Base-by-base conservation (phyloP, 805 yeast species). In the Kazachstania taianensis region DNA sequence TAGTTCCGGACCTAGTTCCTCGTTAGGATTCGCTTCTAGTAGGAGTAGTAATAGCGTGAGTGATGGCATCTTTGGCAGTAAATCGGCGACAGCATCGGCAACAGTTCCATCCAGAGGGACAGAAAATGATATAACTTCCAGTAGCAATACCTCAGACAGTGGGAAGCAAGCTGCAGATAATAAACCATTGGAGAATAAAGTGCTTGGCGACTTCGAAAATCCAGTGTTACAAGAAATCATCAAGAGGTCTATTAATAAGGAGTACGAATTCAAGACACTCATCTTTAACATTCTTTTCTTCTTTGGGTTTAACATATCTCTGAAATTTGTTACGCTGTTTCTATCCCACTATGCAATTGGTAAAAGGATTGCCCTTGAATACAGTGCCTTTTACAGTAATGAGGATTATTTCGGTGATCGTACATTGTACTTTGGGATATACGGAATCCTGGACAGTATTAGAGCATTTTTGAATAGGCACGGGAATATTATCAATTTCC, bases 191-290 rank as follows among this genome's bases (percentile, higher is more conserved):
- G 4, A n/a, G 25, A 9, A 9, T 22, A 15, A 10, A 10, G 15
- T 10, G 9, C 17, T 52, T 14, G 57, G 58, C 6, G 45, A 42
- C 31, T 56, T 44, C 38, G 61, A 56, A 42, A 56, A 48, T 35
- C 60, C 59, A 10, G 45, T 49, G 5, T 34, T 60, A 17, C 30
- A 40, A 5, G 48, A 50, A 30, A 45, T 63, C 19, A 56, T 61
- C 19, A 41, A 49, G 8, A 49, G 67, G 35, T 52, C 64, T 12
- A 57, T 64, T 6, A 67, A 65, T 39, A 67, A 65, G 41, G 72
- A 67, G 43, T 47, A 56, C 7, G 64, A 62, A 35, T 45, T 63
- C 4, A 55, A 52, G 37, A 53, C 50, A 18, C 49, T 63, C 7
- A 42, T 65, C 5, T 44, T 52, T 2, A 67, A 65, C 41, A 31